phyloP scores from a whole-genome alignment of 169 alveolate species.

The Plasmodium cynomolgi region DNA sequence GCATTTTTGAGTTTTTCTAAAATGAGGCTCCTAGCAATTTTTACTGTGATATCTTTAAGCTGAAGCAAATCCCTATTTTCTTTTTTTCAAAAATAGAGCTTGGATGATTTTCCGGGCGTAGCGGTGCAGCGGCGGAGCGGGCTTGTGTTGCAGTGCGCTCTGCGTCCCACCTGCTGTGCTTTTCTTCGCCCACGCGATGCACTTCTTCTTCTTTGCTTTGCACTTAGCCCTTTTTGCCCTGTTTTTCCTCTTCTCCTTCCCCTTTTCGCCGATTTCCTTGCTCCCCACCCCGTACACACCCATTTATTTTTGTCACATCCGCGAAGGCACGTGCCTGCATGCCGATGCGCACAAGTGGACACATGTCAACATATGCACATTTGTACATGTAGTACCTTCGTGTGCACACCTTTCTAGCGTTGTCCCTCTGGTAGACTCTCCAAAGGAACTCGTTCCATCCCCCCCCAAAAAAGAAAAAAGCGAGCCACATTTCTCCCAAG shows the following conservation, averaged over 20 bases:
- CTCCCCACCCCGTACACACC: not conserved
- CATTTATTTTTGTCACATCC: conserved; percentile 4
- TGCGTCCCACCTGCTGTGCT: not conserved
- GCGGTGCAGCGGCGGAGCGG: not conserved
- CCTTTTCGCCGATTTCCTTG: not conserved
- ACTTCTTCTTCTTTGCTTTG: not conserved
- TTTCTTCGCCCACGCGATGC: not conserved
- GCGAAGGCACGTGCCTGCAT: not conserved
- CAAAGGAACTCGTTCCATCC: not conserved
- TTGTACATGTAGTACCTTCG: not conserved
- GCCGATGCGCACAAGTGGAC: not conserved
- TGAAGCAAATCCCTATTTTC: conserved; percentile 31
- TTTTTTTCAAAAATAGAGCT: conserved; percentile 36
- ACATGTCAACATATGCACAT: not conserved
- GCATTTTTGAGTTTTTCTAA: conserved; percentile 18
- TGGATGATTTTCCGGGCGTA: conserved; percentile 32
- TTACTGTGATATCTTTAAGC: conserved; percentile 21
- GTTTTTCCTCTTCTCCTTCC: not conserved
- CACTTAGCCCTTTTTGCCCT: not conserved
- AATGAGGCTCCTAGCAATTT: not conserved
- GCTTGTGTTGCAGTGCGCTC: not conserved
- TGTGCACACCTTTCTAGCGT: not conserved
- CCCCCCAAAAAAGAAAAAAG: not conserved
- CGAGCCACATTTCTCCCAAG: conserved; percentile 1
- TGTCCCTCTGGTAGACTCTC: not conserved